Base-by-base conservation (phyloP, 139 green algal species). In the Chlamydomonas sphaeroides region DNA sequence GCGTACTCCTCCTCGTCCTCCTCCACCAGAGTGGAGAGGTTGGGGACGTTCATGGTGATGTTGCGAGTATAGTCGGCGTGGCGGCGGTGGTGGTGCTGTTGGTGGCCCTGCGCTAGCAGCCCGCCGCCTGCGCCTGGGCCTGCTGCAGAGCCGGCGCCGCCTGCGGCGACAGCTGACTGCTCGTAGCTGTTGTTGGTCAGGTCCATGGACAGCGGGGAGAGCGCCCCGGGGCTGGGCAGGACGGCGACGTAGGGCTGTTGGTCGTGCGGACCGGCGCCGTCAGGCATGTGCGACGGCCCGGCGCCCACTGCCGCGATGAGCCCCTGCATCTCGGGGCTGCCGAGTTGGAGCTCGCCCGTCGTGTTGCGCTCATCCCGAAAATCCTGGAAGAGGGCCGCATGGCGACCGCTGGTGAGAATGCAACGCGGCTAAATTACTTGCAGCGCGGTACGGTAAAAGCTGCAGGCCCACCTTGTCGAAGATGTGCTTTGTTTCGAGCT, bases 11-110 rank as follows among this genome's bases (percentile, higher is more conserved):
- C 90, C 65, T 95, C 92, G 65, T 94, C 90, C 75, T 96, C 93
- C 35, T 95, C 90, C n/a, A 96, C 84, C 28, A 97, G 84, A 0
- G 91, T 91, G 2, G 87, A 92, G 41, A 97, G 85, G n/a, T 85
- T 89, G 8, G 92, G 91, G n/a, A 97, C 72, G 32, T 85, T 87
- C 10, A 88, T 88, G 32, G 93, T 97, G 76, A 97, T 95, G 84
- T 94, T 93, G 23, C 67, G 49, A 0, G 92, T 93, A 67, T 59
- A 83, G 61, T 87, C 86, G 28, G 28, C 62, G 21, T 80, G 57
- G 2, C 70, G 59, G n/a, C 38, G 57, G 10, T 66, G 71, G 20
- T 65, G 59, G 4, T 67, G 33, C 51, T 78, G 72, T 8, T 26
- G 18, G 20, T 65, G 69, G 0, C 32, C 33, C 36, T 1, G 56